Conservation (phyloP, 2,329 filamentous ascomycete genomes). For the Chrysoporthe deuterocubensis region DNA sequence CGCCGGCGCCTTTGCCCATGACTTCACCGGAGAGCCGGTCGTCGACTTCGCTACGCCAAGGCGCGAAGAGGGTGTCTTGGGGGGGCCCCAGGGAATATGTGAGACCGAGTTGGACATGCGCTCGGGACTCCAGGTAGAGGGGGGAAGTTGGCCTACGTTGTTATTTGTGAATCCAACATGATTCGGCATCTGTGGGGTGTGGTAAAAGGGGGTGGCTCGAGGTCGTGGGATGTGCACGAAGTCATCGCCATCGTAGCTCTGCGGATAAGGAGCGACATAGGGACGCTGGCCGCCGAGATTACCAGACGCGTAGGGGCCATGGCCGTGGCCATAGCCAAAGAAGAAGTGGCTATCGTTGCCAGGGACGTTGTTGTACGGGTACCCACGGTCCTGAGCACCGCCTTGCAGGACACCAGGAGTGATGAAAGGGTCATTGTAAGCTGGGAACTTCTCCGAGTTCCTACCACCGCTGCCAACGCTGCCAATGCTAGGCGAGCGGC, state of each 20-base stretch:
- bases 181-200: too few species aligned
- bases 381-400: background rate
- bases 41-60: background rate
- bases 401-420: background rate
- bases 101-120: background rate
- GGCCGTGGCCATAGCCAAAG: too few species aligned
- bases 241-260: background rate
- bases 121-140: background rate
- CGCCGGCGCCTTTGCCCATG: constrained; percentile 1
- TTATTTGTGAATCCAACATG: too few species aligned
- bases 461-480: too few species aligned
- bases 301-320: too few species aligned
- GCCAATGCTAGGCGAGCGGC: background rate
- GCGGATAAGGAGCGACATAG: background rate
- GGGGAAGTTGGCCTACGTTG: background rate
- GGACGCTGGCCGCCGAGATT: background rate
- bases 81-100: background rate
- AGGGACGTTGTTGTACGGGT: background rate
- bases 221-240: background rate
- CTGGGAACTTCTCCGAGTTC: too few species aligned
- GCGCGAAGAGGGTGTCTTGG: background rate
- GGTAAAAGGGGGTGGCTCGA: too few species aligned
- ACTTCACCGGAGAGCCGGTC: constrained; percentile 7
- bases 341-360: background rate
- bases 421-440: background rate